Evolutionary conservation across 129 eudicot genomes (phyloP), one percentile per base, ranked within the genome.

Genomic region (Flaveria linearis): DNA sequence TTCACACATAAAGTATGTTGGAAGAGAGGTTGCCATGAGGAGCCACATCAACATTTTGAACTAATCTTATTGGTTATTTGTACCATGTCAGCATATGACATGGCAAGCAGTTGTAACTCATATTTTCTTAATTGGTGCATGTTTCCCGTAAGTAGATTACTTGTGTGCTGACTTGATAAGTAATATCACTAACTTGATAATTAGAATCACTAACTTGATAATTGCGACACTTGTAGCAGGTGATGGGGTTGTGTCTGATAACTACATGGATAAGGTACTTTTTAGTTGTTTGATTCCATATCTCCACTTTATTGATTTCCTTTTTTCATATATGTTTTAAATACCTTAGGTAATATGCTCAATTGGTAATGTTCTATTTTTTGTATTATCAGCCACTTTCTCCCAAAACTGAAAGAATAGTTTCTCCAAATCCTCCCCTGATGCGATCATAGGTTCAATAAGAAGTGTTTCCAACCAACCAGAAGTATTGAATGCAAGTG

Each of bases 391-490:
- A 93, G 98, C 88, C 91, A 42, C 80, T 79, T 78, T 78, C 96
- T 55, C 91, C 96, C 53, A 91, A 94, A 78, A 89, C 83, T 74
- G 98, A 91, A 82, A 86, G 89, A 88, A 84, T 91, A 64, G 88
- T 80, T 75, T 75, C 92, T 74, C 83, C 86, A 25, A 88, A 85
- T 84, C 93, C 76, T 78, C 90, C 74, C 84, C 88, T 3, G 94
- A 88, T 86, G 83, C 86, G 66, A 84, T 85, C 75, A 49, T 85
- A 60, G 89, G 91, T 65, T 81, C 97, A 56, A 51, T 88, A 69
- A 84, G 88, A 62, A 81, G 78, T 73, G 56, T 74, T 66, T 71
- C 84, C 49, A 86, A 81, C 47, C 92, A 82, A 76, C 78, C 85
- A 28, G 90, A 81, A 41, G 58, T 87, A 45, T 69, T 84, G 76